phyloP scores from a whole-genome alignment of 1,284 basidiomycete genomes.

The Malassezia sp. region DNA sequence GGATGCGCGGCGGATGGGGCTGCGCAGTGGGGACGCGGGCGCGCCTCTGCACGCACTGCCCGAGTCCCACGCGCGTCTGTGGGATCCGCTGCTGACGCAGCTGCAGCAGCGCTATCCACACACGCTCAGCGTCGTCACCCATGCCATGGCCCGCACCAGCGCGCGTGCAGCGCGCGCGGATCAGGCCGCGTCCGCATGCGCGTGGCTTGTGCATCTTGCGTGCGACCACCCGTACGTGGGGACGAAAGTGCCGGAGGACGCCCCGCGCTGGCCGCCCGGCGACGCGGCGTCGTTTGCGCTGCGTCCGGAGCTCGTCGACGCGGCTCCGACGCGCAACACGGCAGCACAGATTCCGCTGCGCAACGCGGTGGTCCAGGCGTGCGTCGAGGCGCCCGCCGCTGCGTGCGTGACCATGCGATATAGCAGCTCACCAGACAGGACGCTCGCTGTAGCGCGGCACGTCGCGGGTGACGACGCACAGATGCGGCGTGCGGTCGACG shows the following conservation, averaged over 20 bases:
- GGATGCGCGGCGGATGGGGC: neutral
- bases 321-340: too few relatives aligned
- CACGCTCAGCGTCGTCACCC: conserved; percentile 1
- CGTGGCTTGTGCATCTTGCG: conserved; percentile 7
- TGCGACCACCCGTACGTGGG: neutral
- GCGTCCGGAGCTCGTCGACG: neutral
- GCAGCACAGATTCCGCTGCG: neutral
- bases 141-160: neutral
- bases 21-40: neutral
- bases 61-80: neutral
- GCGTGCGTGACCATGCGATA: too few relatives aligned
- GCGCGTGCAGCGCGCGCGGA: neutral
- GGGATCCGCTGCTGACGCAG: conserved; percentile 7
- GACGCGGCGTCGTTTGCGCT: too few relatives aligned
- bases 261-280: conserved; percentile 9
- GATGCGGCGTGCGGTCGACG: too few relatives aligned
- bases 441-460: too few relatives aligned
- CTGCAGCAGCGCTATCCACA: neutral
- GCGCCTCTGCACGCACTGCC: neutral
- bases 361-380: too few relatives aligned
- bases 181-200: neutral
- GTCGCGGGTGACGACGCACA: too few relatives aligned
- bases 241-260: neutral
- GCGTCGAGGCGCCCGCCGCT: too few relatives aligned
- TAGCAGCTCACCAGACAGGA: too few relatives aligned